These are phyloP conservation scores for Aegilops sharonensis DNA, from an alignment of 176 grass and related monocot species.

Conservation along the genomic window DNA sequence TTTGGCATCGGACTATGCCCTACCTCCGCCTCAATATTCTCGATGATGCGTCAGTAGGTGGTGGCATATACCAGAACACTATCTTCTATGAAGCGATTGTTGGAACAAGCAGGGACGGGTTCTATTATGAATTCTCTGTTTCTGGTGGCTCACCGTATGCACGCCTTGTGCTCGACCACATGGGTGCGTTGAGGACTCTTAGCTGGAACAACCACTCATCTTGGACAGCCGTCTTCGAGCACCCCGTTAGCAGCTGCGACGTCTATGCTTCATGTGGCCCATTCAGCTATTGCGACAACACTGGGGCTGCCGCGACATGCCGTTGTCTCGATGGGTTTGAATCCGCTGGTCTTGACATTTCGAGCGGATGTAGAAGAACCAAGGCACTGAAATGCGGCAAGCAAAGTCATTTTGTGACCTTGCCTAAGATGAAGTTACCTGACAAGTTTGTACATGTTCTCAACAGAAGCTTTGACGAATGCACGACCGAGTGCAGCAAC, in stretches of 20 bases:
- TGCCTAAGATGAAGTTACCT: conserved; percentile 21
- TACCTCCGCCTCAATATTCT: conserved; percentile 19
- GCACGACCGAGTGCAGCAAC: conserved; percentile 16
- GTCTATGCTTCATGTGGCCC: conserved; percentile 22
- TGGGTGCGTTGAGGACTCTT: not conserved
- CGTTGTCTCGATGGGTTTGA: conserved; percentile 38
- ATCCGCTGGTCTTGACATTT: not conserved
- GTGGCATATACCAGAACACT: not conserved
- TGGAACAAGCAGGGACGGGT: not conserved
- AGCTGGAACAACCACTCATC: not conserved
- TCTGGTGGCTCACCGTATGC: not conserved
- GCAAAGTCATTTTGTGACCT: conserved; percentile 9
- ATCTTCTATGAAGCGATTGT: not conserved
- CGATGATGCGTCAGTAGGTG: not conserved
- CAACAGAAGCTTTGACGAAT: conserved; percentile 21
- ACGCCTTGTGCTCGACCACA: not conserved
- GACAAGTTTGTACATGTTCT: conserved; percentile 8
- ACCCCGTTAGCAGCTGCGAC: not conserved
- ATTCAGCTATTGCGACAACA: conserved; percentile 29
- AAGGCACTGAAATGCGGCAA: not conserved
- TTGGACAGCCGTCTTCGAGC: not conserved
- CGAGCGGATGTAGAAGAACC: conserved; percentile 29
- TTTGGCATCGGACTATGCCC: conserved; percentile 13
- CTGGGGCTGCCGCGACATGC: not conserved
- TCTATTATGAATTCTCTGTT: not conserved